Base-by-base conservation (phyloP, 2,329 filamentous ascomycete species). In the Talaromyces sp. region DNA sequence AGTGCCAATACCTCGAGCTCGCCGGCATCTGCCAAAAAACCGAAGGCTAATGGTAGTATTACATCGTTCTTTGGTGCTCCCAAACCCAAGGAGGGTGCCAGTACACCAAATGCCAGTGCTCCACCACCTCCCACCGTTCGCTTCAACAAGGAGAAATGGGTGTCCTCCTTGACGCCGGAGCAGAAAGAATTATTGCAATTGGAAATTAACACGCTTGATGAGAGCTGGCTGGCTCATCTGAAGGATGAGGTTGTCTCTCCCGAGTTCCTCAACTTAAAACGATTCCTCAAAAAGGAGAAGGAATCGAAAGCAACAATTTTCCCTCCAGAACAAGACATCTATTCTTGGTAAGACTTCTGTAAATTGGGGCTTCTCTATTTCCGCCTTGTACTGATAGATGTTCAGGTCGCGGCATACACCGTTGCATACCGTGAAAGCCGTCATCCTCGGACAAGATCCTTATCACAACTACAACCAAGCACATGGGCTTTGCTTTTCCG, bases 381-480 rank as follows among this genome's bases (percentile, higher is more conserved):
- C 60, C 15, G 36, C 35, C 53, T 64, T 70, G 19, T 62, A 70
- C 60, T 39, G 40, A n/a, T 35, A 59, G 19, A 25, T 5, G n/a
- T 41, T n/a, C 60, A 97, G 93, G 93, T 97, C 93, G 61, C 89
- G 91, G 25, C 89, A 96, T 73, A 97, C 93, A 0, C 92, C 94
- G 7, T 86, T 99, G 66, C 79, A 87, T 77, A 87, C 81, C 13
- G 92, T 97, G 72, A 96, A 96, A 74, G 89, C 89, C 58, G 92
- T 99, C 61, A 91, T 99, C 69, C 75, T 97, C 56, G 94, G 94
- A 63, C 94, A 99, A 77, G 94, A 99, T 72, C 94, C 94, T 2
- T 99, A 99, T 74, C 94, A 99, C 78, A 96, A 96, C 72, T 74
- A 85, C 72, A 95, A 95, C 74, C 94, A 99, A 80, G 94, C 94